Conservation (phyloP, 441 rosid species). For the California macrophylla region DNA sequence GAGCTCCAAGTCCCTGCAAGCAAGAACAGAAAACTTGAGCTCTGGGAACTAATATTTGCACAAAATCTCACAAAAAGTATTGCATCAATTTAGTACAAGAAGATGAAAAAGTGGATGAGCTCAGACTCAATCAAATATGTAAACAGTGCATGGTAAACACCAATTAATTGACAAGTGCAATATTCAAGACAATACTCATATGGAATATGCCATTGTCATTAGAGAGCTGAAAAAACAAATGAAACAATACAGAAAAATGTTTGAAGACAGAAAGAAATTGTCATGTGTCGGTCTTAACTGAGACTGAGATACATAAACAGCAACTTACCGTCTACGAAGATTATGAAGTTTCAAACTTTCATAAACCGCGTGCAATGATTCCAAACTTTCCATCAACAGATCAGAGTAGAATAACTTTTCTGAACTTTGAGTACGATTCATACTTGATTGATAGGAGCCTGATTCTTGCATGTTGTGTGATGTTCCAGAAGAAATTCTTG, state of each 20-base stretch:
- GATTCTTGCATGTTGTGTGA: conserved; percentile 26
- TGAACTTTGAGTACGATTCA: conserved; percentile 30
- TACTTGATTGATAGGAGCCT: conserved; percentile 27
- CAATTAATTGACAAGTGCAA: neutral
- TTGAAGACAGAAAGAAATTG: neutral
- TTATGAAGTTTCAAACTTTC: conserved; percentile 88
- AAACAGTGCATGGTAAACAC: neutral
- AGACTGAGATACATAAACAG: neutral
- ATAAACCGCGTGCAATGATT: conserved; percentile 79
- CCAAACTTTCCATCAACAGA: conserved; percentile 55
- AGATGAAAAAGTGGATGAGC: conserved; percentile 3
- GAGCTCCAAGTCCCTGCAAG: conserved; percentile 76
- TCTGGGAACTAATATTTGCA: neutral
- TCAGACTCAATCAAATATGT: neutral
- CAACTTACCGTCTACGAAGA: conserved; percentile 78
- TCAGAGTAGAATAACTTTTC: conserved; percentile 39
- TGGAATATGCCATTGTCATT: neutral
- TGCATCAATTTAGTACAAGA: neutral
- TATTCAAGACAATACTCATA: conserved; percentile 12
- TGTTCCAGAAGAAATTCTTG: conserved; percentile 30
- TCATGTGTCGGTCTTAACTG: neutral
- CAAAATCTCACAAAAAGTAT: conserved; percentile 4
- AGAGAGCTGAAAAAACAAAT: neutral
- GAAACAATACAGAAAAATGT: neutral
- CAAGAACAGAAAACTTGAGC: conserved; percentile 18